Evolutionary conservation across 805 yeast species (phyloP).

Genomic region (Wickerhamomyces bovis): DNA sequence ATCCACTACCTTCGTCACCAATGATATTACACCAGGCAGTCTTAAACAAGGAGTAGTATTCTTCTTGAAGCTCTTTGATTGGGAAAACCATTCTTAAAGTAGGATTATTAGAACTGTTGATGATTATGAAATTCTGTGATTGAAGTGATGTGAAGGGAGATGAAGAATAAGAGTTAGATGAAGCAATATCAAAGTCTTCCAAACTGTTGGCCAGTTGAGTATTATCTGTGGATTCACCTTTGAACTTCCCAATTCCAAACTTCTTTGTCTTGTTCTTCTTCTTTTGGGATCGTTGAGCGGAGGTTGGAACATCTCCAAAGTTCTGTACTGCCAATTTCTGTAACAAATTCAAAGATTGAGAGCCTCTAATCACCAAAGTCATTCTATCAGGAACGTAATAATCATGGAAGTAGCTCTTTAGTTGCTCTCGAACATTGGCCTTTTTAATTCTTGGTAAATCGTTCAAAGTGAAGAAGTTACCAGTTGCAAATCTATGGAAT

Average conservation of each 20-base stretch:
- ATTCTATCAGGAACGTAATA: slow-evolving; percentile 44
- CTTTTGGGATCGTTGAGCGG: not conserved
- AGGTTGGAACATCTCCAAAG: slow-evolving; percentile 32
- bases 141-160: slow-evolving; percentile 22
- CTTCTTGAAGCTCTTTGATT: slow-evolving; percentile 6
- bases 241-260: not conserved
- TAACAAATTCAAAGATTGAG: slow-evolving; percentile 55
- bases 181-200: slow-evolving; percentile 12
- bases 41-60: slow-evolving; percentile 21
- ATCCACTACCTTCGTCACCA: slow-evolving; percentile 55
- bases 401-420: slow-evolving; percentile 34
- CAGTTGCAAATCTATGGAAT: slow-evolving; percentile 61
- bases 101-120: slow-evolving; percentile 31
- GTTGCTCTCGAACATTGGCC: slow-evolving; percentile 29
- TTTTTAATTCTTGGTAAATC: slow-evolving; percentile 29
- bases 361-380: slow-evolving; percentile 57
- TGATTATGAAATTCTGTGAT: slow-evolving; percentile 28
- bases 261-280: slow-evolving; percentile 10
- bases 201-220: slow-evolving; percentile 1
- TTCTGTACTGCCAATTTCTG: slow-evolving; percentile 42
- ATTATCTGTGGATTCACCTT: not conserved
- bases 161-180: slow-evolving; percentile 13
- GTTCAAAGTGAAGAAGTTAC: slow-evolving; percentile 46
- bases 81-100: slow-evolving; percentile 45
- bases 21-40: slow-evolving; percentile 49